Evolutionary conservation across 306 rosid genomes (phyloP).

Genomic region (Spatholobus suberectus): DNA sequence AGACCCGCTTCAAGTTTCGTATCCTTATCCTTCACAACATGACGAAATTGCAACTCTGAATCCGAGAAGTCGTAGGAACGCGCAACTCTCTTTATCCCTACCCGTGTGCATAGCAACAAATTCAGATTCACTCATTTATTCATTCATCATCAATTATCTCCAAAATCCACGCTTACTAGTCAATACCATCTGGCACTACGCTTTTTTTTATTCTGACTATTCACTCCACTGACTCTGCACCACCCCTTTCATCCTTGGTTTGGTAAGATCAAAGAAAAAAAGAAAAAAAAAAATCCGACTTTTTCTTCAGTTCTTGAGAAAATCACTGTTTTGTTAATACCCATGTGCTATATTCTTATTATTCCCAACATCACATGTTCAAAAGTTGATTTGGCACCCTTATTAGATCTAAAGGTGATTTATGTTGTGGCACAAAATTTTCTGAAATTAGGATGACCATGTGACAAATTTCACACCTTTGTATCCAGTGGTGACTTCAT

Average conservation of each 20-base stretch:
- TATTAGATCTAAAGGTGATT: conserved; percentile 47
- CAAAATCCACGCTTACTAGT: not conserved
- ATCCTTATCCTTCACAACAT: not conserved
- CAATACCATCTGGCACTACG: not conserved
- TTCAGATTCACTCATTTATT: conserved; percentile 11
- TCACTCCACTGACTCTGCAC: not conserved
- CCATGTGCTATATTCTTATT: conserved; percentile 34
- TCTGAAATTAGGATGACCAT: conserved; percentile 1
- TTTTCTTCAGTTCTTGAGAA: conserved; percentile 30
- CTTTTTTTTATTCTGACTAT: conserved; percentile 15
- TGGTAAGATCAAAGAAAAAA: not conserved
- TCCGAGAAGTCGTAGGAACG: not conserved
- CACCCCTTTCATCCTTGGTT: conserved; percentile 12
- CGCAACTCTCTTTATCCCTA: too few species aligned
- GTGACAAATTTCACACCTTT: conserved; percentile 30
- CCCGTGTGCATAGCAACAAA: not conserved
- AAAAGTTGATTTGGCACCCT: conserved; percentile 32
- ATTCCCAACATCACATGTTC: conserved; percentile 34
- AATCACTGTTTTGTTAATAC: conserved; percentile 18
- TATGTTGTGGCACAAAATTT: not conserved
- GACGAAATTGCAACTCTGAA: not conserved
- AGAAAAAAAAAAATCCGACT: not conserved
- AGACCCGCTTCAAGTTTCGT: not conserved
- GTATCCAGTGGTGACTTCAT: conserved; percentile 1
- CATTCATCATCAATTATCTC: conserved; percentile 3